These are phyloP conservation scores for Pichia deserticola DNA, from an alignment of 805 yeast genomes.

Conservation along the genomic window DNA sequence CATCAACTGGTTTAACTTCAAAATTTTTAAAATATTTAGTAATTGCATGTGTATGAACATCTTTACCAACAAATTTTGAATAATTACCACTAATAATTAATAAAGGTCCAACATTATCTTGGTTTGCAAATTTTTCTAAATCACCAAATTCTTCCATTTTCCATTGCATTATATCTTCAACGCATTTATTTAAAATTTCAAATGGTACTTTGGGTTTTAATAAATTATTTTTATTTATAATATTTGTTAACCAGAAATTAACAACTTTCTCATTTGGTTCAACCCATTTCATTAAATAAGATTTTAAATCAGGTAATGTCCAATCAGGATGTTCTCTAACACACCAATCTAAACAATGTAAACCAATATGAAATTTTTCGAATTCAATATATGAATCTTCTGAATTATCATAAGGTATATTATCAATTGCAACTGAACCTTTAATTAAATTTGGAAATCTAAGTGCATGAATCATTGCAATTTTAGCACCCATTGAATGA, in stretches of 20 bases:
- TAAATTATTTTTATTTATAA: conserved; percentile 29
- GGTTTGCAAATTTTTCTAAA: conserved; percentile 20
- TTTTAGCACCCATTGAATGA: conserved; percentile 91
- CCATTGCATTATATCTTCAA: conserved; percentile 59
- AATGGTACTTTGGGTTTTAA: conserved; percentile 50
- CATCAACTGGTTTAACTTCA: conserved; percentile 58
- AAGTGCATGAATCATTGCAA: conserved; percentile 78
- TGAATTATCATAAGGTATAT: conserved; percentile 66
- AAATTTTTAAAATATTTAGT: conserved; percentile 51
- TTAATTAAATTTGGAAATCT: conserved; percentile 52
- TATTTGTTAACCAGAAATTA: conserved; percentile 66
- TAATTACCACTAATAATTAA: conserved; percentile 70
- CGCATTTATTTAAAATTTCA: conserved; percentile 49
- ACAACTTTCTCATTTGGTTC: conserved; percentile 56
- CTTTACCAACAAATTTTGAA: conserved; percentile 34
- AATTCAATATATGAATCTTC: conserved; percentile 21
- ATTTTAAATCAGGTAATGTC: conserved; percentile 44
- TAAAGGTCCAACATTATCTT: conserved; percentile 59
- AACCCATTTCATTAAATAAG: conserved; percentile 47
- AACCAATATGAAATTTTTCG: conserved; percentile 22
- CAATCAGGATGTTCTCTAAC: conserved; percentile 24
- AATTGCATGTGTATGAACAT: conserved; percentile 14
- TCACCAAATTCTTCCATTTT: conserved; percentile 23
- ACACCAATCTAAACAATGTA: conserved; percentile 12
- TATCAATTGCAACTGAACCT: conserved; percentile 66